These are phyloP conservation scores for Colletotrichum australisinense DNA, from an alignment of 2,329 filamentous ascomycete species.

Conservation along the genomic window DNA sequence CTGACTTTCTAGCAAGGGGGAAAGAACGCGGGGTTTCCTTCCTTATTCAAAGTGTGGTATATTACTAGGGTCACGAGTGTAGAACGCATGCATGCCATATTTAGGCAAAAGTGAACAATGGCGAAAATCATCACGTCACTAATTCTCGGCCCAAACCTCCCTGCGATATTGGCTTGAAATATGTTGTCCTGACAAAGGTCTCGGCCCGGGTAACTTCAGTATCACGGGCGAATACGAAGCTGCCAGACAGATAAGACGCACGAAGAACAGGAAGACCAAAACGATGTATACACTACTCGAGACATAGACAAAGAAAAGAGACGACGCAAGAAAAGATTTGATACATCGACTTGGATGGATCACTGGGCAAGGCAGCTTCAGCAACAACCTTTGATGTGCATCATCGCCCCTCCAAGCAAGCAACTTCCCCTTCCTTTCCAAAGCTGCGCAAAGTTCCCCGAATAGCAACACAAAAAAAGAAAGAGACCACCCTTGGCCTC, in stretches of 20 bases:
- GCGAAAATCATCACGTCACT: slow-evolving; percentile 1
- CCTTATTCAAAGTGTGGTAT: neutral
- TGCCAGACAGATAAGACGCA: neutral
- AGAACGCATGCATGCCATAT: too few relatives aligned
- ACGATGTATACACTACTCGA: slow-evolving; percentile 20
- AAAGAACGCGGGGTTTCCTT: neutral
- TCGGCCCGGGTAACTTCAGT: neutral
- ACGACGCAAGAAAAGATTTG: neutral
- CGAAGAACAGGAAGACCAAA: neutral
- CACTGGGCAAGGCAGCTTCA: neutral
- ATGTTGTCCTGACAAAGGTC: too few relatives aligned
- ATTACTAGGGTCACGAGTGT: neutral
- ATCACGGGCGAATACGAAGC: neutral
- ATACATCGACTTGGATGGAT: slow-evolving; percentile 24
- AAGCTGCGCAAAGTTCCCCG: neutral
- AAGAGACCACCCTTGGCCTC: neutral
- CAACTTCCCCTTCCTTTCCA: neutral
- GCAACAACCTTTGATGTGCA: slow-evolving; percentile 8
- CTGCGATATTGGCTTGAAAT: too few relatives aligned
- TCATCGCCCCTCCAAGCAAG: slow-evolving; percentile 3
- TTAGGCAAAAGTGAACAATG: neutral
- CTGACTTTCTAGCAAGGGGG: slow-evolving; percentile 6
- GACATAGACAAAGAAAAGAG: slow-evolving; percentile 11
- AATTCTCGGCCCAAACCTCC: too few relatives aligned
- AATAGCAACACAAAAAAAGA: neutral